Evolutionary conservation across 2,329 filamentous ascomycete genomes (phyloP).

Genomic region (Colletotrichum plurivorum): DNA sequence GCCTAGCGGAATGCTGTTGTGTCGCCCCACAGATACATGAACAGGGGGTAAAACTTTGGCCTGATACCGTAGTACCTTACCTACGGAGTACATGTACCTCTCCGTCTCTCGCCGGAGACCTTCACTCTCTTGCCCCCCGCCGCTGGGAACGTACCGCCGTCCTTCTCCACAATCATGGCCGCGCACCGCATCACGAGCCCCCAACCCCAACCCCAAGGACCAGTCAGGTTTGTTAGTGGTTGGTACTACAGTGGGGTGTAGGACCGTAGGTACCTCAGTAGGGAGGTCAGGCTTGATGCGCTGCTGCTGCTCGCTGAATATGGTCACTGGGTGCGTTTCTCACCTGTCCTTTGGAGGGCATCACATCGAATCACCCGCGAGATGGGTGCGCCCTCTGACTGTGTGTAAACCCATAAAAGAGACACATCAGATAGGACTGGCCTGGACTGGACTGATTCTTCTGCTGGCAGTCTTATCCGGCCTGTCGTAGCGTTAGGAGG

Average conservation of each 20-base stretch:
- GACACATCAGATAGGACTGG: not conserved
- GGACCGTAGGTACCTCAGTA: too few relatives aligned
- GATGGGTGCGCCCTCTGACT: not conserved
- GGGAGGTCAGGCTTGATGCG: constrained; percentile 5
- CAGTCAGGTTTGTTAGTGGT: too few relatives aligned
- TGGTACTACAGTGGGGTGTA: too few relatives aligned
- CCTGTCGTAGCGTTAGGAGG: not conserved
- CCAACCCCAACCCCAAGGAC: constrained; percentile 18
- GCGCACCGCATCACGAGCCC: constrained; percentile 39
- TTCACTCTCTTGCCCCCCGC: not conserved
- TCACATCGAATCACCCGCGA: constrained; percentile 9
- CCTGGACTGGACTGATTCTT: not conserved
- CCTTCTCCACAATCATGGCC: constrained; percentile 30
- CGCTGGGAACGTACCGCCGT: not conserved
- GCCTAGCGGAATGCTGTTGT: too few relatives aligned
- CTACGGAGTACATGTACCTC: too few relatives aligned
- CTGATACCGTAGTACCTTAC: too few relatives aligned
- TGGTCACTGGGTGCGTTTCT: constrained; percentile 15
- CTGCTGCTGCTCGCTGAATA: constrained; percentile 8
- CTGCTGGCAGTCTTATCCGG: not conserved
- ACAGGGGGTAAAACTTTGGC: too few relatives aligned
- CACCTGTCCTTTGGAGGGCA: constrained; percentile 6
- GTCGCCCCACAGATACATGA: too few relatives aligned
- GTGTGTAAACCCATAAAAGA: not conserved
- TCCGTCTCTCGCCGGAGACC: too few relatives aligned